Evolutionary conservation across 2,329 filamentous ascomycete genomes (phyloP), one percentile per base, ranked within the genome.

Genomic region (Ophiostoma piceae): DNA sequence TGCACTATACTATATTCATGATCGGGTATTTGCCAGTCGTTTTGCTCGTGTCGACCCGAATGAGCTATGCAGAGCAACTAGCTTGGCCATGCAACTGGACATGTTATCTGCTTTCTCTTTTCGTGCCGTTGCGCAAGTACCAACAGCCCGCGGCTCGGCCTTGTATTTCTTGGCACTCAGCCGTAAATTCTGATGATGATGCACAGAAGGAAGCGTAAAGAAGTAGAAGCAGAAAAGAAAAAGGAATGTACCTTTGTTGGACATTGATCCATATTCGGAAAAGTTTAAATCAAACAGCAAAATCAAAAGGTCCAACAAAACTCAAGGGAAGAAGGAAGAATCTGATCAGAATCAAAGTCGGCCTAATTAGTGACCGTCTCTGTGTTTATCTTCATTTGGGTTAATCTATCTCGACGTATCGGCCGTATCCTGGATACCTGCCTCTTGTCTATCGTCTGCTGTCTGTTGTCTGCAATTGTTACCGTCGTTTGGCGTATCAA

Each of bases 341-440:
- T 12, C 9, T 3, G 12, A 41, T 12, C 11, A 14, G 11, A 47
- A n/a, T 47, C 7, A 7, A n/a, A 26, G 2, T 6, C n/a, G 22
- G 51, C 51, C 22, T 11, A 57, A 3, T 2, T 9, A 29, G n/a
- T 57, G n/a, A 22, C n/a, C 51, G 22, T 29, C n/a, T 57, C 22
- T 26, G 51, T 57, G 5, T 57, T 57, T 57, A 57, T 12, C 51
- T 57, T 57, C 51, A 57, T 29, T 57, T 57, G 22, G 3, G 1
- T 57, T 57, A 57, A 57, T 57, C n/a, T 57, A 57, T 57, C n/a
- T 57, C 51, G n/a, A 57, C n/a, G 22, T 57, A 57, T 57, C 51
- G 51, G 51, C 51, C 51, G 51, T 57, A 57, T 57, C 51, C 51
- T 16, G 16, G 22, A 26, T 57, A n/a, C 22, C 22, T 22, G 51